Percentiles rank a stretch among this genome's conserved stretches.
Evolutionary conservation across 2,329 filamentous ascomycete genomes (phyloP).

Genomic region (Ceratocystis harringtonii): DNA sequence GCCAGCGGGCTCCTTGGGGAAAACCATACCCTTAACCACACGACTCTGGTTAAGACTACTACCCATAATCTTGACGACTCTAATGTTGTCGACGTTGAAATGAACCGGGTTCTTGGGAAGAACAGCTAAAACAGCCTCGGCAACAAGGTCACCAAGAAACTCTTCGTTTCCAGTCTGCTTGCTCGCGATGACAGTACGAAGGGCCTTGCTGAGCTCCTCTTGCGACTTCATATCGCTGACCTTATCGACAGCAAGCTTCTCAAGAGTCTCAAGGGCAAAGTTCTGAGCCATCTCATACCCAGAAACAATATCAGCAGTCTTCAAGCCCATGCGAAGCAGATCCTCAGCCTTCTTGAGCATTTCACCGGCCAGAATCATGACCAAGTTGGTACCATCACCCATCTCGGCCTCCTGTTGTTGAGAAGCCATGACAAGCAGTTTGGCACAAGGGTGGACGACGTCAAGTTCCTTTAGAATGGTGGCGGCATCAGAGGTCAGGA

Average conservation of each 20-base stretch:
- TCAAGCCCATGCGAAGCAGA: constrained; percentile 86
- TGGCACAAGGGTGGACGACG: constrained; percentile 93
- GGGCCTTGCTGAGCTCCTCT: constrained; percentile 80
- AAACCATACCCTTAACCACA: constrained; percentile 97
- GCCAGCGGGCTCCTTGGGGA: constrained; percentile 87
- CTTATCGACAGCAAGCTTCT: constrained; percentile 82
- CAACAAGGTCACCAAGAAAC: constrained; percentile 69
- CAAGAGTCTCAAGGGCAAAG: constrained; percentile 69
- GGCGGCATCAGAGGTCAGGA: constrained; percentile 91
- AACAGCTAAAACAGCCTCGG: constrained; percentile 71
- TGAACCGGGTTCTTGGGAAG: constrained; percentile 88
- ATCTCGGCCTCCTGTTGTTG: constrained; percentile 99
- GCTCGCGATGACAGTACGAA: constrained; percentile 86
- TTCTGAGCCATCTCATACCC: constrained; percentile 92
- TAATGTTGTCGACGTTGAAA: constrained; percentile 98
- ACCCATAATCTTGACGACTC: constrained; percentile 99
- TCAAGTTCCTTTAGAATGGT: constrained; percentile 96
- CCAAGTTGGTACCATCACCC: constrained; percentile 95
- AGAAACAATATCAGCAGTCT: constrained; percentile 92
- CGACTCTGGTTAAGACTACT: constrained; percentile 85
- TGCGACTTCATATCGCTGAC: constrained; percentile 70
- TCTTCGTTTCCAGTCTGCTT: constrained; percentile 95
- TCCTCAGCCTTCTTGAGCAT: constrained; percentile 95
- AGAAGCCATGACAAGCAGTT: constrained; percentile 94
- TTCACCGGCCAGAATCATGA: constrained; percentile 91